Evolutionary conservation across 495 filamentous ascomycete genomes (phyloP), one percentile per base, ranked within the genome.

Genomic region (Neurospora tetrasperma): DNA sequence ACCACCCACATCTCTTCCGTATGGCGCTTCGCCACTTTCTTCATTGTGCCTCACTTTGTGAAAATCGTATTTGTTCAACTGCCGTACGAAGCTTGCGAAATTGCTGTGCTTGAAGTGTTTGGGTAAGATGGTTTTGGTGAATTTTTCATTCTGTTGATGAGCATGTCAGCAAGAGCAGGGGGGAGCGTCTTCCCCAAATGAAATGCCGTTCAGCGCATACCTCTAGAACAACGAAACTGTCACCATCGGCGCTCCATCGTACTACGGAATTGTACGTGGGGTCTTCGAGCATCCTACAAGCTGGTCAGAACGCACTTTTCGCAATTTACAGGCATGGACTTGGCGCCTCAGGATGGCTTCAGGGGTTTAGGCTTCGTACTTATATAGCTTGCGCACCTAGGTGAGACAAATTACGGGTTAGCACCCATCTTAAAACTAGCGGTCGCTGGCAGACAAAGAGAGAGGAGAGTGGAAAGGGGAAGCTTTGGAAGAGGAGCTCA

Each of bases 21-120:
- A 97, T 46, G 92, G 94, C 71, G 93, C 95, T 75, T 94, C 91
- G 68, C 93, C 93, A 77, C 87, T 94, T 77, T 98, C 96, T 79
- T 99, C 96, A 76, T 95, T 98, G 79, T 97, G 94, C 75, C 96
- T 89, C 66, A 99, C 96, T 86, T 99, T 99, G 85, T 98, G 96
- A 76, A 99, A 99, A 82, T 98, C 96, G 82, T 97, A 99, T 80
- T 99, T 99, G 85, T 99, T 99, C 69, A 99, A 85, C 81, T 99
- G 96, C 76, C 96, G 92, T 59, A 99, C 96, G 76, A 99, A 99
- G 84, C 94, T 97, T 54, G 96, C 96, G 81, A 99, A 98, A 80
- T 99, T 99, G 89, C 93, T 97, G 82, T 98, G 95, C 84, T 98
- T 99, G 86, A 98, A 98, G 80, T 99, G 96, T 79, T 97, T 97